phyloP scores from a whole-genome alignment of 1,284 basidiomycete genomes.

The Fistulinella cinereoalba region DNA sequence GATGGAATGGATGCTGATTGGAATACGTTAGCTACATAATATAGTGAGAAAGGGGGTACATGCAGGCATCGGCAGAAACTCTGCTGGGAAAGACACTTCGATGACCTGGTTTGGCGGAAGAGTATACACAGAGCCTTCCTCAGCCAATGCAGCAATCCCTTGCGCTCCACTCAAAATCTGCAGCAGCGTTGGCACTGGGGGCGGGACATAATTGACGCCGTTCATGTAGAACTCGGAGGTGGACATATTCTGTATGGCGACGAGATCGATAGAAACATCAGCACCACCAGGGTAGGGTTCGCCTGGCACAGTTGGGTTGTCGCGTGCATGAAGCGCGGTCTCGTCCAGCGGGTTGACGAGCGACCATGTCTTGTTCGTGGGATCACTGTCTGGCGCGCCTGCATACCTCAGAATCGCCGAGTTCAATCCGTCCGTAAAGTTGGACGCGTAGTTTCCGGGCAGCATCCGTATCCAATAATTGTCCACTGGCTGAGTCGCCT shows the following conservation, averaged over 20 bases:
- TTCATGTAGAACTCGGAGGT: slow-evolving; percentile 28
- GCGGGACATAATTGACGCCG: slow-evolving; percentile 33
- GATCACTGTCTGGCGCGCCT: slow-evolving; percentile 29
- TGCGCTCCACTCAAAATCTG: slow-evolving; percentile 44
- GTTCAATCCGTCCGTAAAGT: slow-evolving; percentile 13
- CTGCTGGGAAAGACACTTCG: neutral
- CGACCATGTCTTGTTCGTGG: slow-evolving; percentile 19
- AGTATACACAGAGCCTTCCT: neutral
- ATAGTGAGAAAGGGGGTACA: too few relatives aligned
- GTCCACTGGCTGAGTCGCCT: slow-evolving; percentile 27
- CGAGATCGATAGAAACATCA: slow-evolving; percentile 28
- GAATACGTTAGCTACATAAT: neutral
- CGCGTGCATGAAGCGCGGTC: slow-evolving; percentile 19
- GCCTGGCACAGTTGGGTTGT: slow-evolving; percentile 15
- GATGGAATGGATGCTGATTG: slow-evolving; percentile 39
- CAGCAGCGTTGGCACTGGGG: slow-evolving; percentile 41
- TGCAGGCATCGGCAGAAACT: too few relatives aligned
- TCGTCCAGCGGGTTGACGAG: slow-evolving; percentile 23
- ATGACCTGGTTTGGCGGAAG: neutral
- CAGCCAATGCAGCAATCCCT: neutral
- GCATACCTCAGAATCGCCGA: slow-evolving; percentile 37
- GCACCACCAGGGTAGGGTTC: slow-evolving; percentile 16
- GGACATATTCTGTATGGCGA: slow-evolving; percentile 20
- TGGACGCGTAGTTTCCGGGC: neutral
- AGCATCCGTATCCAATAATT: slow-evolving; percentile 32